Evolutionary conservation across 164 flowering plant genomes (phyloP), one percentile per base, ranked within the genome.

Genomic region (Santalum album): DNA sequence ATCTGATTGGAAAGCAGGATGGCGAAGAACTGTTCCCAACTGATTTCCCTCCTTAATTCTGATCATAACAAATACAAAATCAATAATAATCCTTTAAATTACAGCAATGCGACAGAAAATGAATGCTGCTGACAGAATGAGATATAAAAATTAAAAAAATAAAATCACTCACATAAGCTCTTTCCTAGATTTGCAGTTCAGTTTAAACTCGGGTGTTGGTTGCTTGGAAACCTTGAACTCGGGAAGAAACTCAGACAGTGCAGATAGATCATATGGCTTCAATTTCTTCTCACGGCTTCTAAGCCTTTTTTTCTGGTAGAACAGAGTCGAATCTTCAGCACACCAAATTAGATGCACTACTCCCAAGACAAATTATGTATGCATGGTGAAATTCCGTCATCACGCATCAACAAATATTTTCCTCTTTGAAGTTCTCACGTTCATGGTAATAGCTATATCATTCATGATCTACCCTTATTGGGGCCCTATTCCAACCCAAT

Each of bases 261-360:
- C 14, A 39, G 90, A 65, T 26, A 85, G 83, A 62, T 88, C 80
- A 71, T 75, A 88, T 26, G 81, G 83, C 65, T 88, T 83, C 69
- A 76, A 54, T 58, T 75, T 81, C 72, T 71, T 83, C 56, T 73
- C 82, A 12, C 76, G 73, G 54, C 77, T 73, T 57, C 86, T 73
- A 2, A 60, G 64, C 54, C 66, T 79, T 60, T 71, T 81, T 60
- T 78, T 81, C 83, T 85, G 78, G 36, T 65, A 53, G 50, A 61
- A 57, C 6, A 55, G 49, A n/a, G 15, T 25, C 20, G 26, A 20
- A 1, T 32, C 20, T 34, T 47, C 25, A 44, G 43, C 29, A 46
- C 16, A 47, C 14, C 43, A 17, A 12, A 34, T 45, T 22, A 9
- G 29, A 32, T 56, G 29, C 22, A 34, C 16, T 20, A 10, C 26